Evolutionary conservation across 2,329 filamentous ascomycete species (phyloP), one percentile per base, ranked within the genome.

Genomic region (Colletotrichum tamarilloi): DNA sequence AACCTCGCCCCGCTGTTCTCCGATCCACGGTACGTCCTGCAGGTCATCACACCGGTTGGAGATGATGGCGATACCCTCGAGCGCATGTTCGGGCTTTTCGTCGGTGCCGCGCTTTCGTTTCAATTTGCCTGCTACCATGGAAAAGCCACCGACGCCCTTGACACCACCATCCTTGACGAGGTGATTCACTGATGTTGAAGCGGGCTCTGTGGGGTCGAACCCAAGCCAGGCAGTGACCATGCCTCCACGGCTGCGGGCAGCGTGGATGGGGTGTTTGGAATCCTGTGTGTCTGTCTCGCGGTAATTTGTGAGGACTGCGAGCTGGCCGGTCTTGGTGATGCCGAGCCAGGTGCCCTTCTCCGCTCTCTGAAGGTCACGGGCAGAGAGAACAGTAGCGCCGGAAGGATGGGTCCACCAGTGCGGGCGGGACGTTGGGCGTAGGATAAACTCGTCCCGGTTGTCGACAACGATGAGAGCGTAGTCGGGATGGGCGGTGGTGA

Each of bases 391-490:
- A 70, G 85, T 76, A 55, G 81, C 74, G 16, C 84, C 84, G 38
- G 84, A 83, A 52, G 80, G 78, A 73, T 86, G 86, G 56, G 81
- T 86, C 90, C 90, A 92, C 90, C 90, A 92, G 80, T 91, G 87
- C 7, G 90, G 90, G 72, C 88, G 85, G 65, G 88, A 91, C 2
- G 91, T 92, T 4, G 91, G 91, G 32, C 91, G 87, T 16, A 92
- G 85, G 75, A 92, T 89, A 82, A 89, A 92, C 80, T 92, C 93
- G 84, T 96, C 94, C 77, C 94, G 90, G 81, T 96, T 96, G 83
- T 95, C 91, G 79, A 95, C 86, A 73, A 94, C 84, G 77, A 96
- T 93, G 73, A 95, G 87, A 30, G 92, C 88, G 82, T 95, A 95
- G 76, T 89, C 86, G 11, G 94, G 93, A 79, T 95, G 93, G 58